Evolutionary conservation across 352 stramenopile genomes (phyloP).

Genomic region (Thraustochytrium striatum): DNA sequence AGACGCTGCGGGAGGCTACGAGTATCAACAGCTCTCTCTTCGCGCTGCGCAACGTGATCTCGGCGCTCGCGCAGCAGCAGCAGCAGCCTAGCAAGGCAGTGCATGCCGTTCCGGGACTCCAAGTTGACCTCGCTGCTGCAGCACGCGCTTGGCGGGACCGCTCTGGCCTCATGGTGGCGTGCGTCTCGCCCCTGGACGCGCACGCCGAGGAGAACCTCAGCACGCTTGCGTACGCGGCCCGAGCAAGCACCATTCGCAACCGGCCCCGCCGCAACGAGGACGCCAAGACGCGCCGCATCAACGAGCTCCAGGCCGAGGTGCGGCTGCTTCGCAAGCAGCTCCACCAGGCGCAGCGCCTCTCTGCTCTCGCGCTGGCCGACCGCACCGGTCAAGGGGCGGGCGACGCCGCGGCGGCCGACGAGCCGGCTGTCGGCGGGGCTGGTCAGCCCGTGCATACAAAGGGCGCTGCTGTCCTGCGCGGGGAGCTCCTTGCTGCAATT

Average conservation of each 20-base stretch:
- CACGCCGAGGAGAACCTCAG: slow-evolving; percentile 47
- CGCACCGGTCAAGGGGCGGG: neutral
- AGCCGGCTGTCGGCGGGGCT: no score
- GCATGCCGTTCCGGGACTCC: slow-evolving; percentile 55
- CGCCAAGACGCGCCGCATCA: slow-evolving; percentile 60
- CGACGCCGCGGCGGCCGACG: neutral
- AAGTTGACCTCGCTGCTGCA: slow-evolving; percentile 54
- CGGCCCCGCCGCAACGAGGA: slow-evolving; percentile 61
- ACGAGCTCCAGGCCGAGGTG: slow-evolving; percentile 57
- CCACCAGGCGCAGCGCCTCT: slow-evolving; percentile 25
- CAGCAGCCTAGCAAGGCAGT: slow-evolving; percentile 58
- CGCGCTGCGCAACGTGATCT: slow-evolving; percentile 84
- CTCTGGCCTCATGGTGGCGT: slow-evolving; percentile 51
- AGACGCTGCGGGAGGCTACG: slow-evolving; percentile 78
- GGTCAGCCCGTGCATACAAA: neutral
- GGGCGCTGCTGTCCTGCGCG: no score
- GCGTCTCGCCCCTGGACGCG: slow-evolving; percentile 20
- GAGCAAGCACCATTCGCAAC: slow-evolving; percentile 63
- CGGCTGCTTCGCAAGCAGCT: slow-evolving; percentile 45
- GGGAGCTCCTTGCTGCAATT: slow-evolving; percentile 24
- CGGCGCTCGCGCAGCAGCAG: slow-evolving; percentile 76
- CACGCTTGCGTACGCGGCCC: slow-evolving; percentile 62
- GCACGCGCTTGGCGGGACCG: slow-evolving; percentile 55
- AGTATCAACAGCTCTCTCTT: slow-evolving; percentile 85
- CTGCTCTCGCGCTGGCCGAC: neutral